phyloP scores from a whole-genome alignment of 345 rosid genomes.

The Gossypium sturtianum region DNA sequence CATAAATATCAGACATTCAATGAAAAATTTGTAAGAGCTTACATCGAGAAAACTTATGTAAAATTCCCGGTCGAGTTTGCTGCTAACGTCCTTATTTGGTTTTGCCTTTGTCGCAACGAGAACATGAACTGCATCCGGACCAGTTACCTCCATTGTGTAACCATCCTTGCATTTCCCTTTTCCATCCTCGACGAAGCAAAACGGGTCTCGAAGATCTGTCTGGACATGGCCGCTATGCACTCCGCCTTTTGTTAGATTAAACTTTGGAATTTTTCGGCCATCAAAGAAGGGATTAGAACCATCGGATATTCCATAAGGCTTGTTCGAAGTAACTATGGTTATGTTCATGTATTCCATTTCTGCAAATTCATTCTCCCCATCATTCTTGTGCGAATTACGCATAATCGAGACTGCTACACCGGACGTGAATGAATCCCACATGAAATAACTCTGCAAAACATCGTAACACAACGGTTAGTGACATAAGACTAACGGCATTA shows the following conservation, averaged over 20 bases:
- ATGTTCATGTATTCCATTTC: slow-evolving; percentile 87
- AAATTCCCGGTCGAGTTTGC: slow-evolving; percentile 58
- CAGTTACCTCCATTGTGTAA: slow-evolving; percentile 57
- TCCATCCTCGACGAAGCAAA: slow-evolving; percentile 45
- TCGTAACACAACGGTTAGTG: background rate
- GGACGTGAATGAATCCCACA: slow-evolving; percentile 90
- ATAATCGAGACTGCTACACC: slow-evolving; percentile 80
- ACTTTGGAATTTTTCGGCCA: slow-evolving; percentile 50
- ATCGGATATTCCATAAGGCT: slow-evolving; percentile 61
- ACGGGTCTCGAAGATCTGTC: slow-evolving; percentile 57
- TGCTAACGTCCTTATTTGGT: slow-evolving; percentile 33
- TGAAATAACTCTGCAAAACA: slow-evolving; percentile 66
- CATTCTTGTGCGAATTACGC: slow-evolving; percentile 31
- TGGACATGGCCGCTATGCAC: slow-evolving; percentile 94
- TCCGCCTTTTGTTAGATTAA: slow-evolving; percentile 48
- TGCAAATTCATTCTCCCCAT: slow-evolving; percentile 67
- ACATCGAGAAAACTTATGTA: slow-evolving; percentile 77
- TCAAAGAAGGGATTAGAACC: slow-evolving; percentile 82
- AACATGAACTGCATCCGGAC: slow-evolving; percentile 62
- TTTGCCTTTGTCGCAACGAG: slow-evolving; percentile 77
- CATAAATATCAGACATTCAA: background rate
- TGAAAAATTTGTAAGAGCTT: slow-evolving; percentile 19
- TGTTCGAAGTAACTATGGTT: slow-evolving; percentile 75
- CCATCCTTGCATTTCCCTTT: slow-evolving; percentile 95
- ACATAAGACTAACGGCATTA: background rate